Evolutionary conservation across 2,329 filamentous ascomycete genomes (phyloP), one percentile per base, ranked within the genome.

Genomic region (Furcasterigmium sp.): DNA sequence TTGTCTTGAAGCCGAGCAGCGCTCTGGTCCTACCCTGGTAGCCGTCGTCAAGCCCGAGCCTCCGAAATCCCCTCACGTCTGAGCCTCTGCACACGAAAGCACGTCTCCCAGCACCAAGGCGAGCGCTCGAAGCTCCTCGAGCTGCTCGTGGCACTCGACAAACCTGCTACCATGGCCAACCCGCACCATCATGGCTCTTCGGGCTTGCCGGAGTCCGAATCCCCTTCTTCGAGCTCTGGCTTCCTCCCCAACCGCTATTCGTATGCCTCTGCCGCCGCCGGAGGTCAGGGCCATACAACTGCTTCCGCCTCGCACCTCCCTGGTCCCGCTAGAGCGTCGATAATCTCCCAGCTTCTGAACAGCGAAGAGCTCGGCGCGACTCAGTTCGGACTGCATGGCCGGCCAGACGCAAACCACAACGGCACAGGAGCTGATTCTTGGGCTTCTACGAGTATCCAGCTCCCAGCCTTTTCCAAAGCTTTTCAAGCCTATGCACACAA

Each of bases 291-390:
- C 23, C 23, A 26, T 7, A 7, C 23, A 15, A 35, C 32, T 17
- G 32, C 9, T 35, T 35, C 15, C 32, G 32, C 32, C 32, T 17
- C 32, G 32, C 17, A 40, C 29, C 10, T 23, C 47, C 18, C 35
- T 54, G 52, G 28, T 59, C 59, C 36, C 52, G 59, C 45, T 60
- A 61, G 43, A 54, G 32, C n/a, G 41, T 66, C 63, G 51, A 70
- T 67, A 48, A 76, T 76, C 55, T 73, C 76, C 4, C 75, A 82
- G 52, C 68, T 84, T 26, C 62, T 78, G 50, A 77, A 76, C 61
- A 68, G 11, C 52, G 67, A 68, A 50, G 63, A 63, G 11, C 23
- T 26, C 23, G 23, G 7, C 11, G 7, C 23, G 7, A 11, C 7
- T 11, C 23, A 7, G 23, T 26, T 26, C 11, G 23, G 23, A 11